Evolutionary conservation across 2,329 filamentous ascomycete genomes (phyloP).

Genomic region (Aspergillus aculeatus): DNA sequence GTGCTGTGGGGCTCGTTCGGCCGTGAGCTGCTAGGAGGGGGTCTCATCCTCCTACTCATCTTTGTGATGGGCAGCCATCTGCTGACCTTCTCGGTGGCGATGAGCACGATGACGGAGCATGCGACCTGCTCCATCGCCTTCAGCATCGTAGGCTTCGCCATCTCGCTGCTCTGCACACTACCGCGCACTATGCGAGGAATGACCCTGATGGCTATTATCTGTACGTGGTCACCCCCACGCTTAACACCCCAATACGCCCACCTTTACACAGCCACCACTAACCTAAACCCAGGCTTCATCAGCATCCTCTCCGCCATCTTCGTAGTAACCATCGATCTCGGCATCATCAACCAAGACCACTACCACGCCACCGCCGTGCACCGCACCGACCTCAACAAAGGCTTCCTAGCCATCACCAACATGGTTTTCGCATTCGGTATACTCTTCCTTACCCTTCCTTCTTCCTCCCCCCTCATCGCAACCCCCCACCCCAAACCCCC

Average conservation of each 20-base stretch:
- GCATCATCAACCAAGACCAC: conserved; percentile 48
- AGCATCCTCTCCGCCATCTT: conserved; percentile 59
- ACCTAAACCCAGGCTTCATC: conserved; percentile 51
- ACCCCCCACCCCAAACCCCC: too few relatives aligned
- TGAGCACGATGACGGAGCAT: conserved; percentile 62
- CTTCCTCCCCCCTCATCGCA: too few relatives aligned
- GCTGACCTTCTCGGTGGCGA: conserved; percentile 66
- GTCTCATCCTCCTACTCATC: conserved; percentile 62
- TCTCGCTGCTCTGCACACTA: conserved; percentile 60
- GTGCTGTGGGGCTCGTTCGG: conserved; percentile 62
- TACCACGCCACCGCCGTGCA: conserved; percentile 36
- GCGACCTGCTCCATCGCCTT: conserved; percentile 63
- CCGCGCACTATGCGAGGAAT: conserved; percentile 63
- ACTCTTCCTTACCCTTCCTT: not conserved
- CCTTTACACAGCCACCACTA: too few relatives aligned
- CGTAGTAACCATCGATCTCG: conserved; percentile 65
- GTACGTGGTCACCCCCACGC: conserved; percentile 29
- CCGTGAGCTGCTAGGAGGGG: conserved; percentile 61
- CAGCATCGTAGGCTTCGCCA: conserved; percentile 56
- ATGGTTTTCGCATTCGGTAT: conserved; percentile 67
- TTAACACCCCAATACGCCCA: too few relatives aligned
- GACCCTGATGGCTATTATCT: conserved; percentile 59
- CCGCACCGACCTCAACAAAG: conserved; percentile 50
- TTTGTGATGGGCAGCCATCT: conserved; percentile 70
- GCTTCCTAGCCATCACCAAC: conserved; percentile 62